Percentiles rank a stretch among this genome's conserved stretches.
phyloP scores from a whole-genome alignment of 257 asterid genomes.

The Ehretia macrophylla region DNA sequence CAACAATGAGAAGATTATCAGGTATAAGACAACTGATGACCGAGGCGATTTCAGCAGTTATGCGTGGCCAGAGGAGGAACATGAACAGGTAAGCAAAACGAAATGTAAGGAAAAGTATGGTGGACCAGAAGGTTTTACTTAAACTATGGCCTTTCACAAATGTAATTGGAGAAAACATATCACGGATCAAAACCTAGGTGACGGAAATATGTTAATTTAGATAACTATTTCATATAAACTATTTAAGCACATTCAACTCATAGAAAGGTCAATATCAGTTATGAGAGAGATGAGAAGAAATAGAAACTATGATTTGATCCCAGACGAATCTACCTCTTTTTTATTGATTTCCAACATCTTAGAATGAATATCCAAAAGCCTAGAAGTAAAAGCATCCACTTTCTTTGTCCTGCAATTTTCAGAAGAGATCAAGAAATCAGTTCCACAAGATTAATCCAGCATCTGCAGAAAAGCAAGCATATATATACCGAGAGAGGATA shows the following conservation, averaged over 20 bases:
- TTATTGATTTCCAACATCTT: conserved; percentile 40
- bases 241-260: background rate
- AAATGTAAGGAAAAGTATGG: no score
- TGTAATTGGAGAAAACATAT: background rate
- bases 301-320: no score
- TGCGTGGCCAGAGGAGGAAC: no score
- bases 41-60: no score
- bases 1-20: no score
- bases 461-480: background rate
- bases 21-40: no score
- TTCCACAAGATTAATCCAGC: background rate
- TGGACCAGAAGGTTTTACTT: background rate
- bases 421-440: conserved; percentile 2
- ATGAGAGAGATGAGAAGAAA: background rate
- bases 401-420: conserved; percentile 34
- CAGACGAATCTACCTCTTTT: conserved; percentile 27
- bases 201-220: background rate
- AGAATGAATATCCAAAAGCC: conserved; percentile 40
- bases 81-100: no score
- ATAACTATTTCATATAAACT: no score
- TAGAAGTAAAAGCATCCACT: conserved; percentile 41
- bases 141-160: background rate
- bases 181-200: background rate
- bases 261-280: background rate
- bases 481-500: background rate